These are phyloP conservation scores for Neurospora cerealis DNA, from an alignment of 495 filamentous ascomycete genomes.

Conservation along the genomic window DNA sequence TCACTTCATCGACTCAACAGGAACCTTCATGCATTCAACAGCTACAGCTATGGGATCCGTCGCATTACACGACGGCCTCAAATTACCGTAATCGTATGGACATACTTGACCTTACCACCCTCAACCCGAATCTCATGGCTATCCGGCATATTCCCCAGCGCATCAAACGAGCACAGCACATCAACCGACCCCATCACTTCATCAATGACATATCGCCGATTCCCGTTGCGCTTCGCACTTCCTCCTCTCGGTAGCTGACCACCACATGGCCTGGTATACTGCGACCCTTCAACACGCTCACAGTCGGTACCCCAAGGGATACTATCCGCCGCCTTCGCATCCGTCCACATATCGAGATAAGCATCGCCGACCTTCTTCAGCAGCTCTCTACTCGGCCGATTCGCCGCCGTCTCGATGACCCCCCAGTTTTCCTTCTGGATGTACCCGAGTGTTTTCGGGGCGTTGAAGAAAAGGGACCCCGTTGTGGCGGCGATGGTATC, in stretches of 20 bases:
- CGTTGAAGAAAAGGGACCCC: conserved; percentile 38
- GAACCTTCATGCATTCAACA: background rate
- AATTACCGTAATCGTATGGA: conserved; percentile 29
- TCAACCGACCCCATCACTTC: conserved; percentile 36
- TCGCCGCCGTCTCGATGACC: conserved; percentile 12
- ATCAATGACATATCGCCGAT: conserved; percentile 41
- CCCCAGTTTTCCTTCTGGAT: conserved; percentile 35
- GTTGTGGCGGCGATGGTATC: conserved; percentile 40
- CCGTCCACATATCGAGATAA: conserved; percentile 42
- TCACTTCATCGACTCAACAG: background rate
- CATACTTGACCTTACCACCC: conserved; percentile 36
- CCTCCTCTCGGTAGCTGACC: conserved; percentile 29
- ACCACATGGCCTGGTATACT: conserved; percentile 30
- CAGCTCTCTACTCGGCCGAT: conserved; percentile 24
- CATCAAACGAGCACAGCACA: conserved; percentile 37
- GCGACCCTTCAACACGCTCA: conserved; percentile 35
- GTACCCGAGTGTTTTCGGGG: conserved; percentile 29
- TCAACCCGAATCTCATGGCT: conserved; percentile 38
- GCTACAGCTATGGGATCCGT: background rate
- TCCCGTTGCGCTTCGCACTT: conserved; percentile 27
- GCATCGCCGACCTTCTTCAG: conserved; percentile 35
- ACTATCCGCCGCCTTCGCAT: conserved; percentile 29
- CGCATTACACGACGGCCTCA: background rate
- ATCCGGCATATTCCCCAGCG: conserved; percentile 33
- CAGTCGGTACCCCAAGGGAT: conserved; percentile 40